Evolutionary conservation across 805 yeast species (phyloP), one percentile per base, ranked within the genome.

Genomic region (Ascoidea tarda): DNA sequence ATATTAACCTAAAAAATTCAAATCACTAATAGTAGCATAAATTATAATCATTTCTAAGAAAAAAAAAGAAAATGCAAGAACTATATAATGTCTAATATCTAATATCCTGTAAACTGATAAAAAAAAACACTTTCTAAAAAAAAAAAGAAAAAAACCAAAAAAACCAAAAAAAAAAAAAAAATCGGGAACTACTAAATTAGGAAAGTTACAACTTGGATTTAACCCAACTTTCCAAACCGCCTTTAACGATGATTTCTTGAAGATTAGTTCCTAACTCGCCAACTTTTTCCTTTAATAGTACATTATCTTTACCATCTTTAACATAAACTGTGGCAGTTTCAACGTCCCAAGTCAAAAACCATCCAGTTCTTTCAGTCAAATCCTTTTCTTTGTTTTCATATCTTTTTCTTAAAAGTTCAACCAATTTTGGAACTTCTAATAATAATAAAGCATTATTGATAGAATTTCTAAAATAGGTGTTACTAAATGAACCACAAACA

Each of bases 171-270:
- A 47, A n/a, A 50, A 50, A 52, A 46, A n/a, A 3, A 12, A 12
- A 31, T n/a, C 31, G 3, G n/a, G n/a, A 50, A 48, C 14, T 31
- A 6, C 16, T 16, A 21, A 16, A 21, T 21, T 21, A 21, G 28
- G 3, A 21, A 21, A 38, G 38, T 52, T 57, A 62, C 58, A 83
- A 70, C 66, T 87, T 84, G 21, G 89, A 74, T 68, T 77, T 85
- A 54, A 93, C 97, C 99, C 99, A 93, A 47, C 96, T 95, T 75
- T 93, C 99, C 54, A 93, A 79, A 53, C 99, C 99, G 50, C 99
- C 99, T 66, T 88, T 84, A 58, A 91, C 90, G 59, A 93, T 93
- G 62, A 93, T 93, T 60, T 93, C 99, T 71, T 93, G 99, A 65
- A 93, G 75, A 67, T 90, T 90, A 52, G 89, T 81, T 58, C 99